Conservation (phyloP, 2,329 filamentous ascomycete species). For the Grosmannia clavigera region DNA sequence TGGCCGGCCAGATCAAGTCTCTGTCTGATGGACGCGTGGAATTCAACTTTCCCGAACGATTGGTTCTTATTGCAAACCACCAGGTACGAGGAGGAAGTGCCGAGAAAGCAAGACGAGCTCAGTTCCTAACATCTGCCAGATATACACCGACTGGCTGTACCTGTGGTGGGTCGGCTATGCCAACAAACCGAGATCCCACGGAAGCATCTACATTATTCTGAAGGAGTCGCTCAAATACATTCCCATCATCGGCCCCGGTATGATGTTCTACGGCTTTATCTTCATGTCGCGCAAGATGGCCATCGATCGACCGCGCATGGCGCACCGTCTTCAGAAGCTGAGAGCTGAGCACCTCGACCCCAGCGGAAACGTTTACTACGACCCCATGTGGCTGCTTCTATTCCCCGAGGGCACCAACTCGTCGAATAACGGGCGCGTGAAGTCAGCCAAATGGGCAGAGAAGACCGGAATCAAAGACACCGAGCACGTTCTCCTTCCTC, state of each 20-base stretch:
- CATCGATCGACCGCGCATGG: conserved; percentile 62
- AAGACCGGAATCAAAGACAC: conserved; percentile 63
- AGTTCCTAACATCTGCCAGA: conserved; percentile 26
- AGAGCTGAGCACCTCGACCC: conserved; percentile 44
- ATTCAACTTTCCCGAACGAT: conserved; percentile 67
- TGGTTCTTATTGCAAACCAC: conserved; percentile 80
- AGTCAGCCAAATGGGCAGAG: conserved; percentile 62
- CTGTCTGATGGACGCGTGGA: conserved; percentile 61
- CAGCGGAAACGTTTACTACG: conserved; percentile 39
- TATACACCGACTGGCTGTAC: conserved; percentile 88
- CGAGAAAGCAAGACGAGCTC: not conserved
- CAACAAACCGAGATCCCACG: conserved; percentile 61
- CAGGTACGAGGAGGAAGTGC: conserved; percentile 34
- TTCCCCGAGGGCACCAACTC: conserved; percentile 84
- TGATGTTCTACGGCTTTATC: conserved; percentile 81
- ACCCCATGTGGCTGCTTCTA: conserved; percentile 83
- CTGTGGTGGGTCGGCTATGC: conserved; percentile 92
- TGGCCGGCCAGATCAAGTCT: conserved; percentile 60
- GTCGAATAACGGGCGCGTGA: conserved; percentile 54
- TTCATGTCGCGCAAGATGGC: conserved; percentile 87
- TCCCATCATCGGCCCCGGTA: conserved; percentile 66
- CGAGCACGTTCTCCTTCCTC: conserved; percentile 62
- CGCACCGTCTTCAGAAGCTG: conserved; percentile 59
- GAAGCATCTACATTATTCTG: conserved; percentile 79
- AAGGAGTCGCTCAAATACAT: conserved; percentile 79